Evolutionary conservation across 176 grass and related monocot genomes (phyloP), one percentile per base, ranked within the genome.

Genomic region (Eremochloa ophiuroides): DNA sequence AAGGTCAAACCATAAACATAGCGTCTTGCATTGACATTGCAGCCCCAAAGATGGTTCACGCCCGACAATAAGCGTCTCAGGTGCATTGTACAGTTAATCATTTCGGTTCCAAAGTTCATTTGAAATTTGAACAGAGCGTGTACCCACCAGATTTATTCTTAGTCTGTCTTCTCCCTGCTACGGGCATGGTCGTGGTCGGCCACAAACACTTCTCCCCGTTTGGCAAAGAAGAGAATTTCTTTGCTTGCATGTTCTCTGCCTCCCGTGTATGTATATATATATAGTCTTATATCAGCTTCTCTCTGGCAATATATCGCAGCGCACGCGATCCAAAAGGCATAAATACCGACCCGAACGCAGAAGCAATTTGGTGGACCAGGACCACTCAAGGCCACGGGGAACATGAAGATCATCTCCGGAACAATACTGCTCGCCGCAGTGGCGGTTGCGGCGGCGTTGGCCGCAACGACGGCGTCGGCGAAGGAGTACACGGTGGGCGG

Each of bases 401-500:
- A 25, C 37, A 91, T 87, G 85, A 88, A 84, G 77, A 28, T 43
- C 23, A 40, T 29, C 16, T 43, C 66, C 47, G 58, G 42, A 58
- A 23, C 22, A 56, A 76, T 25, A 11, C 68, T 91, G 63, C 42
- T 88, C 72, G 71, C 20, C 53, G 67, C 62, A 46, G 53, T 70
- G 74, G 70, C 73, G 4, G 25, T 89, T 4, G 76, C 83, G 17
- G 76, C 83, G 17, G 77, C 70, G 4, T 6, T 91, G 33, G 51
- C 77, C 35, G 69, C 80, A 38, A 79, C 68, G 58, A 80, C 70
- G 50, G 82, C 81, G 40, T 31, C 75, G 65, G 88, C 72, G 29
- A 75, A 17, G 16, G 71, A 83, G 68, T 83, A 89, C 78, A 70
- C 23, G 3, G 84, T 97, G 1, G 84, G 87, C 70, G 94, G 47